These are phyloP conservation scores for Colletotrichum filicis DNA, from an alignment of 2,329 filamentous ascomycete species.

Conservation along the genomic window DNA sequence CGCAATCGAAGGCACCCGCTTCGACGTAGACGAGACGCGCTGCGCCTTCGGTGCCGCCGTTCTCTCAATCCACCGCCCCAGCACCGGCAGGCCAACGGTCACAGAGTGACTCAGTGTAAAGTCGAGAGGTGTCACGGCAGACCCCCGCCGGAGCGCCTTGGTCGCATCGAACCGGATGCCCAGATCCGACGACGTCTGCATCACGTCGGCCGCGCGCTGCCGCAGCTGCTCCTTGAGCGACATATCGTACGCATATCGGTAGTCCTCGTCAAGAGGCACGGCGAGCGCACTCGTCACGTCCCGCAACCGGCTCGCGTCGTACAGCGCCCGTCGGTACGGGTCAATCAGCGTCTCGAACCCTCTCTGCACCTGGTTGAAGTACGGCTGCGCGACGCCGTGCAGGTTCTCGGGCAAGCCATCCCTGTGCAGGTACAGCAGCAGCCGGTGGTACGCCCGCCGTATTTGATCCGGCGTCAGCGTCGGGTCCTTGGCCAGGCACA, in stretches of 20 bases:
- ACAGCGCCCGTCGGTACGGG: constrained; percentile 52
- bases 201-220: constrained; percentile 37
- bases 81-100: constrained; percentile 46
- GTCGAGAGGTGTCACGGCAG: constrained; percentile 46
- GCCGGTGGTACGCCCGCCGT: constrained; percentile 55
- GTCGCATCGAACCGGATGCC: constrained; percentile 50
- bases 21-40: constrained; percentile 1
- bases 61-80: constrained; percentile 42
- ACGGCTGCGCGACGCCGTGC: constrained; percentile 50
- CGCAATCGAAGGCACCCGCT: constrained; percentile 36
- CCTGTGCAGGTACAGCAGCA: constrained; percentile 57
- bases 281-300: constrained; percentile 13
- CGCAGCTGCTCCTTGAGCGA: constrained; percentile 38
- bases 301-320: constrained; percentile 48
- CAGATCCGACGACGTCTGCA: constrained; percentile 49
- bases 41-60: neutral
- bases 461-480: constrained; percentile 48
- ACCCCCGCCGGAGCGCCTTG: constrained; percentile 27
- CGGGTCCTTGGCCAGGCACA: constrained; percentile 52
- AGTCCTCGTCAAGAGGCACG: constrained; percentile 33
- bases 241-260: constrained; percentile 37
- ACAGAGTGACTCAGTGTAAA: constrained; percentile 52
- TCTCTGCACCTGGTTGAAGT: constrained; percentile 53
- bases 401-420: constrained; percentile 52
- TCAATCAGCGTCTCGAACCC: constrained; percentile 62